Evolutionary conservation across 2,329 filamentous ascomycete species (phyloP).

Genomic region (Akanthomyces uredinophilus): DNA sequence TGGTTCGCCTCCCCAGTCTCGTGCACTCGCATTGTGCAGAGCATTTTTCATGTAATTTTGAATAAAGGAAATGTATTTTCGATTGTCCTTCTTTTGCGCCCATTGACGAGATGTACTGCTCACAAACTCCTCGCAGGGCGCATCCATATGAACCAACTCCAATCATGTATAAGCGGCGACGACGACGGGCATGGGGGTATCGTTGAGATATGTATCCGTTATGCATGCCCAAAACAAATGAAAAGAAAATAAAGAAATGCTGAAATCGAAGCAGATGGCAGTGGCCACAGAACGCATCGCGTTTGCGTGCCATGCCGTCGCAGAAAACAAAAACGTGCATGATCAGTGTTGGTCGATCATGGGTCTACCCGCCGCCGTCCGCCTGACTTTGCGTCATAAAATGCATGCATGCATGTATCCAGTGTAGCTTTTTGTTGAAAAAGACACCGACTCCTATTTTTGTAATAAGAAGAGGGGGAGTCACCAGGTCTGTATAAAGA

Average conservation of each 20-base stretch:
- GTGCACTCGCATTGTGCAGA: neutral
- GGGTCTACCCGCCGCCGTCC: constrained; percentile 13
- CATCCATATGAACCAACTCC: constrained; percentile 14
- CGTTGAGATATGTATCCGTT: constrained; percentile 18
- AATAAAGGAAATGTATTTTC: constrained; percentile 4
- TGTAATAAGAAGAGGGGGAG: constrained; percentile 22
- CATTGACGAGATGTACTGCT: neutral
- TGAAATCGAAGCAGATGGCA: neutral
- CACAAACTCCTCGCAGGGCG: neutral
- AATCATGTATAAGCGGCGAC: constrained; percentile 16
- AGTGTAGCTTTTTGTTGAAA: constrained; percentile 40
- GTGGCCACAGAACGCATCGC: neutral
- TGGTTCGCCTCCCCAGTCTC: neutral
- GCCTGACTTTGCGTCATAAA: constrained; percentile 15
- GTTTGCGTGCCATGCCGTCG: neutral
- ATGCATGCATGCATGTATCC: constrained; percentile 20
- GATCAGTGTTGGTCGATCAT: constrained; percentile 6
- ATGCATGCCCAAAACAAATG: constrained; percentile 16
- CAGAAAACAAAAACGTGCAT: constrained; percentile 10
- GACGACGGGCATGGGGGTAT: constrained; percentile 17
- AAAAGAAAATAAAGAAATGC: neutral
- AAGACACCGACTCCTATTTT: constrained; percentile 30
- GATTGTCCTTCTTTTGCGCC: constrained; percentile 11
- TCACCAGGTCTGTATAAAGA: constrained; percentile 18
- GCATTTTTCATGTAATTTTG: neutral